These are phyloP conservation scores for Phialocephala subalpina DNA, from an alignment of 2,329 filamentous ascomycete genomes.

Conservation along the genomic window DNA sequence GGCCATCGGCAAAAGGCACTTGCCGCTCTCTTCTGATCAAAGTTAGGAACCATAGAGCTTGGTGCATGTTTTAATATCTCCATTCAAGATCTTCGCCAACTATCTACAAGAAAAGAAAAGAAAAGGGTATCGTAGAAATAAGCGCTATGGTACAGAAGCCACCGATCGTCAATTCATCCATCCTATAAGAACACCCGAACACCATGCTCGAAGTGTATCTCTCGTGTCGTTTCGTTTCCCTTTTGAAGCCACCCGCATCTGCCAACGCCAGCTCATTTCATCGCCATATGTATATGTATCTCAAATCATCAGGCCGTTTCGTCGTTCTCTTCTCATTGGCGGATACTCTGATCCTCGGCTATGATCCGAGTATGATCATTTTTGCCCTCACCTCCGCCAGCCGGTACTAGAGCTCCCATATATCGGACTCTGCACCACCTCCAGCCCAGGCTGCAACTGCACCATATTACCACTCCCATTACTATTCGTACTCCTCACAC, in stretches of 20 bases:
- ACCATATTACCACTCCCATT: slow-evolving; percentile 12
- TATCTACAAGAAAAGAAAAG: slow-evolving; percentile 8
- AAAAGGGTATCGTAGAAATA: slow-evolving; percentile 8
- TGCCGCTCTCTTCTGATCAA: no score
- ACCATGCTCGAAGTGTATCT: slow-evolving; percentile 1
- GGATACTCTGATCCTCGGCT: neutral
- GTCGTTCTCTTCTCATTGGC: neutral
- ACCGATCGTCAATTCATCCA: neutral
- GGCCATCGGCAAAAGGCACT: no score
- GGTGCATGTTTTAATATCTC: neutral
- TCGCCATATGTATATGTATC: neutral
- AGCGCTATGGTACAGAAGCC: neutral
- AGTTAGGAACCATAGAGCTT: no score
- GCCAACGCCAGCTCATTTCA: neutral
- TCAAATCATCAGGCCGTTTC: no score
- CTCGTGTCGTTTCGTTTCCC: neutral
- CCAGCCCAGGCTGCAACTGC: neutral
- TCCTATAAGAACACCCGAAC: neutral
- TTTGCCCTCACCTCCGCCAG: slow-evolving; percentile 1
- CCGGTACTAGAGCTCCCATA: neutral
- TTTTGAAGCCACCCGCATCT: neutral
- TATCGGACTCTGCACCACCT: slow-evolving; percentile 1
- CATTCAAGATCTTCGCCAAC: neutral
- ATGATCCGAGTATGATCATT: neutral
- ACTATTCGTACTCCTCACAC: slow-evolving; percentile 9